Conservation (phyloP, 106 monocot genomes). For the Vanilla planifolia region DNA sequence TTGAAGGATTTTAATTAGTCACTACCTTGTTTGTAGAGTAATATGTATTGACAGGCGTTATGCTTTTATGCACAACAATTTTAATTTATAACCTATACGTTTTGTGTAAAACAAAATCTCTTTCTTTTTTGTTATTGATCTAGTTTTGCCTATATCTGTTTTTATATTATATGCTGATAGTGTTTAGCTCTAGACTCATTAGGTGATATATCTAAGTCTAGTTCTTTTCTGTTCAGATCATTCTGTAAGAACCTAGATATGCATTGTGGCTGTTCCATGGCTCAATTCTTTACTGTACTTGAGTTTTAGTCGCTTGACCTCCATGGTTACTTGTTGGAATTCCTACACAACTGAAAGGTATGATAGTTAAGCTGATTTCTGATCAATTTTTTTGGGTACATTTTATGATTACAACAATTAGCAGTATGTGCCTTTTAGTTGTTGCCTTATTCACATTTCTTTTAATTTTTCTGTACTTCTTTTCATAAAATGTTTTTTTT, state of each 20-base stretch:
- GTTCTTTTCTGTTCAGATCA: conserved; percentile 1
- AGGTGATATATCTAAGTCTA: background rate
- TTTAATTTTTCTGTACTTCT: background rate
- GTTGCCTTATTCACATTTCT: background rate
- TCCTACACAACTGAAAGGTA: background rate
- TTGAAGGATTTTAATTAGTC: too few relatives aligned
- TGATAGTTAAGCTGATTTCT: too few relatives aligned
- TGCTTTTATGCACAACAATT: too few relatives aligned
- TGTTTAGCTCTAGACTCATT: background rate
- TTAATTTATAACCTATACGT: too few relatives aligned
- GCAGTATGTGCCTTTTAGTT: too few relatives aligned
- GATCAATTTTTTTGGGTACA: background rate
- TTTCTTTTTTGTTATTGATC: background rate
- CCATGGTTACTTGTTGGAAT: background rate
- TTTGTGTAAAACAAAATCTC: background rate
- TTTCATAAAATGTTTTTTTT: background rate
- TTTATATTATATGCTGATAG: background rate
- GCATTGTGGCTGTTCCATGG: too few relatives aligned
- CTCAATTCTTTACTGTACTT: too few relatives aligned
- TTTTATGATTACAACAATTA: background rate
- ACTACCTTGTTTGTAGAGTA: too few relatives aligned
- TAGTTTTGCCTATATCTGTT: background rate
- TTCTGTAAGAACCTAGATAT: too few relatives aligned
- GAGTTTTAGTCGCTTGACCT: background rate
- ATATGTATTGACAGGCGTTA: too few relatives aligned